A percentile compares a stretch with the other conserved stretches of the same genome.
Evolutionary conservation across 2,329 filamentous ascomycete species (phyloP).

Genomic region (Ophiosphaerella korrae): DNA sequence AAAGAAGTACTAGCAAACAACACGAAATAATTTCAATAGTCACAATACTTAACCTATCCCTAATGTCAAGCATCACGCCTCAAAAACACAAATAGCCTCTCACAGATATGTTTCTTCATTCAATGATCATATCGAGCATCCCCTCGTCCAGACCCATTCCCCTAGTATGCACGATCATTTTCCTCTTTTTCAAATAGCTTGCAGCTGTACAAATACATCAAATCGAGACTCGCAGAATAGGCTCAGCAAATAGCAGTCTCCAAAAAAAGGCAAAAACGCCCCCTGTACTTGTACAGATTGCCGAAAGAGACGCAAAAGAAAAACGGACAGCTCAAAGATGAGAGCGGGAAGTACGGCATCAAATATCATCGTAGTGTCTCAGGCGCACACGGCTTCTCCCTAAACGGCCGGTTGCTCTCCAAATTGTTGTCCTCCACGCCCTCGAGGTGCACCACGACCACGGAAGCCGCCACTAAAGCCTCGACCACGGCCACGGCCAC

Average conservation of each 20-base stretch:
- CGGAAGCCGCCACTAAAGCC: slow-evolving; percentile 48
- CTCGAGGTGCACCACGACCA: slow-evolving; percentile 50
- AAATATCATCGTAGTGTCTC: neutral
- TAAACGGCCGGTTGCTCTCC: slow-evolving; percentile 31
- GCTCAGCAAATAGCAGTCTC: neutral
- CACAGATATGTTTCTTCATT: no score
- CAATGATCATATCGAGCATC: no score
- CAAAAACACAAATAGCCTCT: no score
- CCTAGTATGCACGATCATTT: no score
- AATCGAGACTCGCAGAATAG: neutral
- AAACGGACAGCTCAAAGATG: neutral
- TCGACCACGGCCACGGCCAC: slow-evolving; percentile 69
- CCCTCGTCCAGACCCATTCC: no score
- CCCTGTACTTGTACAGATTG: slow-evolving; percentile 19
- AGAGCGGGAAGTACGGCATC: no score
- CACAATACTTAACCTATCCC: no score
- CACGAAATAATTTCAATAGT: no score
- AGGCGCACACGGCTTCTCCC: neutral
- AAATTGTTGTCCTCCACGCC: slow-evolving; percentile 33
- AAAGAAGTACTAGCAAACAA: no score
- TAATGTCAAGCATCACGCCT: no score
- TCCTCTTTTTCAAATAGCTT: neutral
- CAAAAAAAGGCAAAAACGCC: slow-evolving; percentile 1
- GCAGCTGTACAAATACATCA: slow-evolving; percentile 2
- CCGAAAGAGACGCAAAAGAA: slow-evolving; percentile 15